phyloP scores from a whole-genome alignment of 352 stramenopile species.

The Phytophthora foliorum region DNA sequence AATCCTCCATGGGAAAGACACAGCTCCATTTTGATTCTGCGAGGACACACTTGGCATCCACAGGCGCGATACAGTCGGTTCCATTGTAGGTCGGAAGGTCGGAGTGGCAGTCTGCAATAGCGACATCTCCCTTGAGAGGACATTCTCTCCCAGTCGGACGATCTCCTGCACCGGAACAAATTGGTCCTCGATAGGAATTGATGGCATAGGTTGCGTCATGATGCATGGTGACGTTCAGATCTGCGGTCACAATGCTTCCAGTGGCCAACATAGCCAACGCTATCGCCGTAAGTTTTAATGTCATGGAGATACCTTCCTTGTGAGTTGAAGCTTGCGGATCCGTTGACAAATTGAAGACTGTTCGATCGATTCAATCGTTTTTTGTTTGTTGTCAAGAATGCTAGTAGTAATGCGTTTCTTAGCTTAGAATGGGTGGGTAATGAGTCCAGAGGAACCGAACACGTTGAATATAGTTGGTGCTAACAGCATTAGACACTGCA shows the following conservation, averaged over 20 bases:
- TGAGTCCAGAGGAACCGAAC: not conserved
- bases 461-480: not conserved
- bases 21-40: conserved; percentile 35
- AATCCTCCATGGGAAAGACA: conserved; percentile 24
- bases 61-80: conserved; percentile 39
- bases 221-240: conserved; percentile 12
- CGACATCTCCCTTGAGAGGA: conserved; percentile 46
- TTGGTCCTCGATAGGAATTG: conserved; percentile 30
- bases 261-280: not conserved
- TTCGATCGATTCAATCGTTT: not conserved
- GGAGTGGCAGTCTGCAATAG: conserved; percentile 42
- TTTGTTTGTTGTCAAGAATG: not conserved
- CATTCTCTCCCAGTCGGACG: conserved; percentile 42
- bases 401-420: not conserved
- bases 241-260: not conserved
- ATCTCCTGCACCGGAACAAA: conserved; percentile 45
- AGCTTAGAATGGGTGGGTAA: not conserved
- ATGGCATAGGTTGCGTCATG: conserved; percentile 57
- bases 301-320: not conserved
- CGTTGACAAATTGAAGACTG: not conserved
- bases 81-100: conserved; percentile 48
- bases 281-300: not conserved
- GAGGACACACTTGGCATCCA: conserved; percentile 36
- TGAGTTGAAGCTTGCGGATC: not conserved
- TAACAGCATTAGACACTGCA: not conserved